Evolutionary conservation across 2,329 filamentous ascomycete species (phyloP).

Genomic region (Xylogone sp.): DNA sequence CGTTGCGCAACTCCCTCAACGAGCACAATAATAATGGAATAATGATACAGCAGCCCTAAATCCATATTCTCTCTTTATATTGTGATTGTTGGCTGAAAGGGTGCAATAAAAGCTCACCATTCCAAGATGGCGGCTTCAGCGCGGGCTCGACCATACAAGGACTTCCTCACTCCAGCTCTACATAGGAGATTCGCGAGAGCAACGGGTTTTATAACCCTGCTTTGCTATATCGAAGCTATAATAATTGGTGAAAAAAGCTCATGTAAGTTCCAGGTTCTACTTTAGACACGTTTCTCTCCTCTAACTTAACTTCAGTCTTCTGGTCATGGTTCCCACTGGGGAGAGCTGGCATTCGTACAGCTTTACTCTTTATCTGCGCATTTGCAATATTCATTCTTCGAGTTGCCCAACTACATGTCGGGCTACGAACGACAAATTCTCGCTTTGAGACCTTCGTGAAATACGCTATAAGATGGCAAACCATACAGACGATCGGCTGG

Average conservation of each 20-base stretch:
- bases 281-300: constrained; percentile 5
- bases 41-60: constrained; percentile 10
- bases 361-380: constrained; percentile 71
- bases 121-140: constrained; percentile 26
- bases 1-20: not conserved
- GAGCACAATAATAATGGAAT: constrained; percentile 13
- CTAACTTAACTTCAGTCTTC: constrained; percentile 50
- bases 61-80: constrained; percentile 2
- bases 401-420: constrained; percentile 77
- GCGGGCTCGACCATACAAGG: constrained; percentile 42
- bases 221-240: constrained; percentile 72
- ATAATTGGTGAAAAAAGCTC: constrained; percentile 66
- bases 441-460: constrained; percentile 60
- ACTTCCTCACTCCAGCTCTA: constrained; percentile 84
- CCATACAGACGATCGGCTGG: constrained; percentile 68
- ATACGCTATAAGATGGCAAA: constrained; percentile 50
- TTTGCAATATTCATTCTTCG: constrained; percentile 80
- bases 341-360: constrained; percentile 67
- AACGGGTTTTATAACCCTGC: constrained; percentile 61
- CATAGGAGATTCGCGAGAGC: constrained; percentile 84
- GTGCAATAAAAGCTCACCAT: not conserved
- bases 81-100: constrained; percentile 13
- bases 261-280: constrained; percentile 46
- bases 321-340: constrained; percentile 88
- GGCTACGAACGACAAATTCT: constrained; percentile 66